These are phyloP conservation scores for Sesbania bispinosa DNA, from an alignment of 306 rosid species.

Conservation along the genomic window DNA sequence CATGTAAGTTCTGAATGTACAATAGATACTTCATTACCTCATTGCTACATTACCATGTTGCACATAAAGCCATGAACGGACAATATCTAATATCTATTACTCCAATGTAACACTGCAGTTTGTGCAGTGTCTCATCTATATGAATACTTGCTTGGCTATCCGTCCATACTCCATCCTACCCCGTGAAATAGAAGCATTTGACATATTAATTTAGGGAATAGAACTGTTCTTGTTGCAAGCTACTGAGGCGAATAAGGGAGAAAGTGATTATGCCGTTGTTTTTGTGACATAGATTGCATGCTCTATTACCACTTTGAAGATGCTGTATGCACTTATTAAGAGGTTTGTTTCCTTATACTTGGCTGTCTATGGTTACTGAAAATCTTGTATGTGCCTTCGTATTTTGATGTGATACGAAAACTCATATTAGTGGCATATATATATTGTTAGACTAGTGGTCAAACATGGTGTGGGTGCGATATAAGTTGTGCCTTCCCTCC, in stretches of 20 bases:
- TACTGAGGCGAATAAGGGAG: constrained; percentile 65
- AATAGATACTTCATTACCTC: too few species aligned
- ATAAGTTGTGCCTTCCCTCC: background rate
- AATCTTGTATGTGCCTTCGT: background rate
- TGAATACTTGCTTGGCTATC: too few species aligned
- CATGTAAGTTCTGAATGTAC: too few species aligned
- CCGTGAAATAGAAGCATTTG: constrained; percentile 93
- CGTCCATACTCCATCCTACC: too few species aligned
- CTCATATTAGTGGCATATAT: background rate
- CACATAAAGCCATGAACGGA: too few species aligned
- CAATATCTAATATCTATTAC: too few species aligned
- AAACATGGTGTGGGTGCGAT: background rate
- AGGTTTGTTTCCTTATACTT: constrained; percentile 51
- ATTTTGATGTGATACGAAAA: background rate
- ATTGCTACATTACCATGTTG: too few species aligned
- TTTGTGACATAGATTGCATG: constrained; percentile 83
- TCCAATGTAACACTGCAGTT: too few species aligned
- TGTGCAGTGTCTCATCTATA: too few species aligned
- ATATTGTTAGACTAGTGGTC: background rate
- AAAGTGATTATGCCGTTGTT: constrained; percentile 86
- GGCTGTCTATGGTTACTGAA: too few species aligned
- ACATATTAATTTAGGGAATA: too few species aligned
- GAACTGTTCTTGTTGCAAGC: too few species aligned
- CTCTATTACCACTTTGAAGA: constrained; percentile 63
- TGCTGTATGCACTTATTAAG: constrained; percentile 66